Evolutionary conservation across 139 green algal species (phyloP).

Genomic region (Chlorella vulgaris): DNA sequence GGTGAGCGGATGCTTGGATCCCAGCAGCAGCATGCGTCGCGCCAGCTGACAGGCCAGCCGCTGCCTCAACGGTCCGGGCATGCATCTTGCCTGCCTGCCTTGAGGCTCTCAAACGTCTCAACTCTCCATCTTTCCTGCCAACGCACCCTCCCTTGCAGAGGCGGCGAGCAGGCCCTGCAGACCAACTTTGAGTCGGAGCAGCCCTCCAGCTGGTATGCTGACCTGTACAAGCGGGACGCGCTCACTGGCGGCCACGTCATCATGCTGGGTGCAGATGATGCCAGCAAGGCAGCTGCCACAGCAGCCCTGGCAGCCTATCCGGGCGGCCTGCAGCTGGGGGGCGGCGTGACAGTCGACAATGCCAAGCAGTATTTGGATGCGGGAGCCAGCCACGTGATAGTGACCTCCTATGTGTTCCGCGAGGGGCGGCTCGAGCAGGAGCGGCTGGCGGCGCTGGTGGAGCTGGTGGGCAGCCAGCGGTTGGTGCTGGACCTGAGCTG

Average conservation of each 20-base stretch:
- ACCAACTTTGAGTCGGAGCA: slow-evolving; percentile 97
- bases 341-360: slow-evolving; percentile 89
- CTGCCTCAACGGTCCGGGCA: too few species aligned
- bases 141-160: too few species aligned
- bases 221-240: slow-evolving; percentile 83
- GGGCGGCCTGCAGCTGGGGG: slow-evolving; percentile 93
- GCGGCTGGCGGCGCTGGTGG: slow-evolving; percentile 75
- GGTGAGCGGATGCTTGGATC: not conserved
- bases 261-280: slow-evolving; percentile 91
- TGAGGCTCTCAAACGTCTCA: too few species aligned
- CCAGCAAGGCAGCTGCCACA: slow-evolving; percentile 63
- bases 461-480: slow-evolving; percentile 81
- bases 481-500: slow-evolving; percentile 97
- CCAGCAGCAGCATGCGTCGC: too few species aligned
- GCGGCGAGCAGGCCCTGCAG: slow-evolving; percentile 51
- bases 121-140: too few species aligned
- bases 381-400: slow-evolving; percentile 96
- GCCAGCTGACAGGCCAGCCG: not conserved
- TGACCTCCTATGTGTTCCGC: slow-evolving; percentile 94
- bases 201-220: slow-evolving; percentile 80
- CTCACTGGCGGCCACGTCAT: slow-evolving; percentile 96
- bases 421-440: slow-evolving; percentile 87
- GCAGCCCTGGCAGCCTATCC: slow-evolving; percentile 82
- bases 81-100: too few species aligned
- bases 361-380: slow-evolving; percentile 86